Evolutionary conservation across 352 stramenopile genomes (phyloP).

Genomic region (Globisporangium takayamanum): DNA sequence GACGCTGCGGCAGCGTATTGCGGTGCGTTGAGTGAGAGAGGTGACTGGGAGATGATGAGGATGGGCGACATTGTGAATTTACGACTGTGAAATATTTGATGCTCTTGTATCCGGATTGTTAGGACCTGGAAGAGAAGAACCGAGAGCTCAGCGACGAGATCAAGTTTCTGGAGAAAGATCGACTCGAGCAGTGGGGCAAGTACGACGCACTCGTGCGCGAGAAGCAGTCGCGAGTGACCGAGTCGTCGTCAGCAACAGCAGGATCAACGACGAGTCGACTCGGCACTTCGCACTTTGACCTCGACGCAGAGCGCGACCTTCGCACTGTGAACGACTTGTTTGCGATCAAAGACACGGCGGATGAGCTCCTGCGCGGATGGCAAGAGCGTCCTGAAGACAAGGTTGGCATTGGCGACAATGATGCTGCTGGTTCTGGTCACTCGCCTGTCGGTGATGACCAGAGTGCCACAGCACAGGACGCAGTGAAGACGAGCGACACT

Average conservation of each 20-base stretch:
- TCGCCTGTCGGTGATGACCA: neutral
- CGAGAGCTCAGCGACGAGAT: conserved; percentile 65
- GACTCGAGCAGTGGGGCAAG: conserved; percentile 70
- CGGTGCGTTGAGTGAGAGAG: conserved; percentile 23
- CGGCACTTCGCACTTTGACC: conserved; percentile 6
- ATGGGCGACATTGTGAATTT: neutral
- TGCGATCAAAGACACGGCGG: conserved; percentile 31
- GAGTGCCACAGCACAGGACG: too few relatives aligned
- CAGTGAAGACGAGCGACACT: neutral
- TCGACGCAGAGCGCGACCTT: conserved; percentile 14
- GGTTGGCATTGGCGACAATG: neutral
- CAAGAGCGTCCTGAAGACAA: conserved; percentile 5
- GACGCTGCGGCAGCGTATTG: conserved; percentile 54
- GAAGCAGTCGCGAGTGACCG: conserved; percentile 21
- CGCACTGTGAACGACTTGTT: conserved; percentile 32
- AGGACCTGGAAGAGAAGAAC: conserved; percentile 79
- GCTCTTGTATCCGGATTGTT: neutral
- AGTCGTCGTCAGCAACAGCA: neutral
- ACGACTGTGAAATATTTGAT: neutral
- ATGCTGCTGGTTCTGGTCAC: neutral
- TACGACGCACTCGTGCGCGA: conserved; percentile 44
- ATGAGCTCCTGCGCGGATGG: conserved; percentile 35
- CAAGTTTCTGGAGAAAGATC: conserved; percentile 72
- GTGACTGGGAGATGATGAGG: neutral
- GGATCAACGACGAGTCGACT: neutral